phyloP scores from a whole-genome alignment of 768 basidiomycete species.

The Piloderma croceum region DNA sequence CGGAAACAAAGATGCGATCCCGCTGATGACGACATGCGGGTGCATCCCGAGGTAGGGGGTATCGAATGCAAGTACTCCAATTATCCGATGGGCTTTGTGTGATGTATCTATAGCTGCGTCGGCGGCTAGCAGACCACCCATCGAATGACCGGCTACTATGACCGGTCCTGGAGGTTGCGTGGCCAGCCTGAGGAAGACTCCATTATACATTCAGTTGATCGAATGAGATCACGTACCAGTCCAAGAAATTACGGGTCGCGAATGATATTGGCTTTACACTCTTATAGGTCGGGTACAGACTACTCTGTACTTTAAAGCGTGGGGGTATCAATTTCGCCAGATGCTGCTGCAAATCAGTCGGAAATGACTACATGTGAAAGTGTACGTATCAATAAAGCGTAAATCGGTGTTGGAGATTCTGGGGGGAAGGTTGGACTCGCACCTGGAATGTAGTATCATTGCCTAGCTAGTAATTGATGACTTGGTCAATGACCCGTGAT shows the following conservation, averaged over 20 bases:
- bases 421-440: constrained; percentile 7
- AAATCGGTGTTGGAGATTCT: background rate
- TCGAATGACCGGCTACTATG: constrained; percentile 52
- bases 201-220: constrained; percentile 1
- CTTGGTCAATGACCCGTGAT: background rate
- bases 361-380: constrained; percentile 40
- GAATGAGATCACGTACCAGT: constrained; percentile 37
- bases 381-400: constrained; percentile 2
- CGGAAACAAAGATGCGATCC: constrained; percentile 49
- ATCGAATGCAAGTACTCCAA: constrained; percentile 54
- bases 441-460: constrained; percentile 57
- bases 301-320: constrained; percentile 36
- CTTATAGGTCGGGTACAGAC: constrained; percentile 58
- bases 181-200: constrained; percentile 35
- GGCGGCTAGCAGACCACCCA: constrained; percentile 56
- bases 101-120: constrained; percentile 43
- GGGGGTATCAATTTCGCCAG: constrained; percentile 31
- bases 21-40: constrained; percentile 53
- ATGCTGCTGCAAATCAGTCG: constrained; percentile 45
- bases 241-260: constrained; percentile 48
- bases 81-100: constrained; percentile 33
- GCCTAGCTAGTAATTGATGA: constrained; percentile 27
- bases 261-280: constrained; percentile 46
- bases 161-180: constrained; percentile 53
- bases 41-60: constrained; percentile 59